Conservation (phyloP, 176 grass and related monocot species). For the Oryza australiensis region DNA sequence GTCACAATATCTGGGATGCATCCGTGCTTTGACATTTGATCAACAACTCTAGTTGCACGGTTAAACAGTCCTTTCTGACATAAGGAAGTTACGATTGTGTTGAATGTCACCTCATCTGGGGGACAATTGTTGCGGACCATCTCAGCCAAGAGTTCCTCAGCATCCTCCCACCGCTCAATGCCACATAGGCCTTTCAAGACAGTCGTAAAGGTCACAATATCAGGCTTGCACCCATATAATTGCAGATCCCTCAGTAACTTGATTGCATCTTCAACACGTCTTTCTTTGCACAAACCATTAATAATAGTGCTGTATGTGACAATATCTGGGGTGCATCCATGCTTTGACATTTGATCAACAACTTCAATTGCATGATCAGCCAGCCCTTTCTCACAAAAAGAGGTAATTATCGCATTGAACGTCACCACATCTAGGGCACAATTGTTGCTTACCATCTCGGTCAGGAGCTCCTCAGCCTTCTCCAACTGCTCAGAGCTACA, state of each 20-base stretch:
- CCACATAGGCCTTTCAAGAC: slow-evolving; percentile 38
- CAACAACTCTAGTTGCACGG: slow-evolving; percentile 46
- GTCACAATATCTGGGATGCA: slow-evolving; percentile 50
- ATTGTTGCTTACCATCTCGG: slow-evolving; percentile 42
- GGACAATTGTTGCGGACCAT: slow-evolving; percentile 50
- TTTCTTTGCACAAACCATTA: slow-evolving; percentile 53
- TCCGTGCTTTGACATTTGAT: slow-evolving; percentile 55
- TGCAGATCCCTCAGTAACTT: slow-evolving; percentile 39
- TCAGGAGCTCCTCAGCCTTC: slow-evolving; percentile 55
- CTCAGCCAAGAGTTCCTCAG: slow-evolving; percentile 48
- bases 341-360: slow-evolving; percentile 51
- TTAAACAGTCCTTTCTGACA: slow-evolving; percentile 50
- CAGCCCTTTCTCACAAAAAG: slow-evolving; percentile 52
- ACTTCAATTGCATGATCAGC: slow-evolving; percentile 44
- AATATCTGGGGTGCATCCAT: slow-evolving; percentile 47
- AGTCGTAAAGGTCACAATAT: slow-evolving; percentile 51
- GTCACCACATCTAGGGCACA: slow-evolving; percentile 48
- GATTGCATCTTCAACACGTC: slow-evolving; percentile 43
- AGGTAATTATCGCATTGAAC: slow-evolving; percentile 59
- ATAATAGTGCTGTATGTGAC: slow-evolving; percentile 50
- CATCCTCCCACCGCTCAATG: slow-evolving; percentile 55
- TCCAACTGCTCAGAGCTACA: slow-evolving; percentile 54
- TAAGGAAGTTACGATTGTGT: slow-evolving; percentile 54
- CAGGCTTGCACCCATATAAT: slow-evolving; percentile 49
- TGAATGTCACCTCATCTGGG: slow-evolving; percentile 55